Evolutionary conservation across 1,139 yeast genomes (phyloP).

Genomic region (Nakaseomyces uthaithaninus): DNA sequence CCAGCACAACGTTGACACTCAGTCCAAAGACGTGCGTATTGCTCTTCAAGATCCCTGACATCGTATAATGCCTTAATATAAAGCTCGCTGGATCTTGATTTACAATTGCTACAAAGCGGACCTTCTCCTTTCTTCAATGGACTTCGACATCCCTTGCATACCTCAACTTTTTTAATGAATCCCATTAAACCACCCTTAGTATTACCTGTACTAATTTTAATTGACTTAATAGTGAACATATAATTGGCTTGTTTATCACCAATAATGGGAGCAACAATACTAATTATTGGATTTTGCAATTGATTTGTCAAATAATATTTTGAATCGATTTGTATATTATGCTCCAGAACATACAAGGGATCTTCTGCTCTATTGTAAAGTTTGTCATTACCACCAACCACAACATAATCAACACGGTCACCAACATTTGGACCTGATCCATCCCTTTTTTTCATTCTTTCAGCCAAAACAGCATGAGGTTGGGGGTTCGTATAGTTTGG

Average conservation of each 20-base stretch:
- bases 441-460: constrained; percentile 92
- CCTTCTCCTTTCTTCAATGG: constrained; percentile 70
- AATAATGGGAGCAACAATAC: constrained; percentile 91
- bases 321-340: constrained; percentile 89
- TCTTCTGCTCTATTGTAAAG: constrained; percentile 96
- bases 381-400: constrained; percentile 78
- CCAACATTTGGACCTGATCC: constrained; percentile 96
- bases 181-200: constrained; percentile 72
- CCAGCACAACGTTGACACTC: constrained; percentile 98
- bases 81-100: constrained; percentile 61
- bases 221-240: constrained; percentile 51
- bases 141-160: constrained; percentile 81
- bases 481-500: constrained; percentile 93
- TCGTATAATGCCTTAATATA: constrained; percentile 73
- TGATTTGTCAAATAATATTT: constrained; percentile 92
- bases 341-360: constrained; percentile 85
- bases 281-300: constrained; percentile 79
- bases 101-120: constrained; percentile 77
- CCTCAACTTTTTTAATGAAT: constrained; percentile 82
- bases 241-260: constrained; percentile 81
- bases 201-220: constrained; percentile 44
- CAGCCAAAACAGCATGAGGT: constrained; percentile 95
- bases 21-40: constrained; percentile 89
- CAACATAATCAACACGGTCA: constrained; percentile 96
- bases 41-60: constrained; percentile 71